Base-by-base conservation (phyloP, 176 grass and related monocot genomes). In the Stipa capillata region DNA sequence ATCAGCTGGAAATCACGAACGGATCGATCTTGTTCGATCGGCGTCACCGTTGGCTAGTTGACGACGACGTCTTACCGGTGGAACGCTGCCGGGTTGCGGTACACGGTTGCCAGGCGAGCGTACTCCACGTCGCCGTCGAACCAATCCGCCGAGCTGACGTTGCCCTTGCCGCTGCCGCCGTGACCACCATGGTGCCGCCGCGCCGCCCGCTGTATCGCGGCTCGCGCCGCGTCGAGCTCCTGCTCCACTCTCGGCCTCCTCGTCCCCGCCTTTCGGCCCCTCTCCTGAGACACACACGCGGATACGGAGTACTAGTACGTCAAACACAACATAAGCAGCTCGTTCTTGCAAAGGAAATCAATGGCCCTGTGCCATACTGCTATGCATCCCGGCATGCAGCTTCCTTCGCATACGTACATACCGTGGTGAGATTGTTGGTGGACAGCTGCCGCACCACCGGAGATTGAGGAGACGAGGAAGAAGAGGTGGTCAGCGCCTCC, bases 21-120 rank as follows among this genome's bases (percentile, higher is more conserved):
- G 18, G 5, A n/a, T n/a, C 7, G 50, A 23, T 50, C 43, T 18
- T 20, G 44, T 0, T 50, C 33, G 45, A 4, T 28, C 65, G 45
- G 24, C 12, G 10, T n/a, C n/a, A n/a, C n/a, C n/a, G n/a, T 10
- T 32, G 45, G 28, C 28, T 13, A 28, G 45, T 29, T 2, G 5
- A 21, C 24, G 16, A 31, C 24, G 65, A 47, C 42, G 34, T 37
- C 74, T 73, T 59, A 90, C 88, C 80, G 58, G 79, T 79, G 66
- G 52, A 90, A 90, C 6, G 74, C 88, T 37, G 74, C 84, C 11
- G 79, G 84, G n/a, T 86, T 86, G 49, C 79, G 84, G 74, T 86
- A 90, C 3, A 90, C 62, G 59, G 34, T 50, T 1, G 83, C 32
- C 33, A 83, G 16, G 58, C 37, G 73, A 86, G 10, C 58, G 6